Evolutionary conservation across 257 asterid species (phyloP).

Genomic region (Voacanga thouarsii): DNA sequence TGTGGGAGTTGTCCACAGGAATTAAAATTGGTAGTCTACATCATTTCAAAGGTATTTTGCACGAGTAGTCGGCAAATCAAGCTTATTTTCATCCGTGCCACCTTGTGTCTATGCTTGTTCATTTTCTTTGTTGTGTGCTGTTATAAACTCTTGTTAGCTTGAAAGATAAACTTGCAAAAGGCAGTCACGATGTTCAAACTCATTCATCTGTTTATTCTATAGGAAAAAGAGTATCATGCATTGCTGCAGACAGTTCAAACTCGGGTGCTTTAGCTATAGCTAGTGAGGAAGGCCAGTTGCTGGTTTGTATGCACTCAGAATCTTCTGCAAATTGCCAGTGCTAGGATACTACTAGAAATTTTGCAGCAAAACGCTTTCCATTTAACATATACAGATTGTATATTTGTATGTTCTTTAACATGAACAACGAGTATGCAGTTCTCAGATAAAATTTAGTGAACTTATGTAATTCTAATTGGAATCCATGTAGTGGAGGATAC

Average conservation of each 20-base stretch:
- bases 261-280: constrained; percentile 73
- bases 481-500: background rate
- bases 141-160: background rate
- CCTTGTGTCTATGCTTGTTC: background rate
- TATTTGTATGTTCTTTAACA: background rate
- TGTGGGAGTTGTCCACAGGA: constrained; percentile 88
- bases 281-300: constrained; percentile 54
- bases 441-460: background rate
- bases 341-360: background rate
- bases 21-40: constrained; percentile 54
- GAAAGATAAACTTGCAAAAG: background rate
- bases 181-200: background rate
- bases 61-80: background rate
- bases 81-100: background rate
- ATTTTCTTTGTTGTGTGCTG: background rate
- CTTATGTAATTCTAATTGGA: background rate
- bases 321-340: constrained; percentile 1
- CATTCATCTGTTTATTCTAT: constrained; percentile 7
- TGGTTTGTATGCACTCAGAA: constrained; percentile 51
- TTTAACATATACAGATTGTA: background rate
- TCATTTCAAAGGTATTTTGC: constrained; percentile 56
- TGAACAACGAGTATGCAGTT: background rate
- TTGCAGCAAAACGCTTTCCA: background rate
- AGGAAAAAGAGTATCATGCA: constrained; percentile 60
- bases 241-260: constrained; percentile 49